These are phyloP conservation scores for Dalbergia cochinchinensis DNA, from an alignment of 306 rosid species.

Conservation along the genomic window DNA sequence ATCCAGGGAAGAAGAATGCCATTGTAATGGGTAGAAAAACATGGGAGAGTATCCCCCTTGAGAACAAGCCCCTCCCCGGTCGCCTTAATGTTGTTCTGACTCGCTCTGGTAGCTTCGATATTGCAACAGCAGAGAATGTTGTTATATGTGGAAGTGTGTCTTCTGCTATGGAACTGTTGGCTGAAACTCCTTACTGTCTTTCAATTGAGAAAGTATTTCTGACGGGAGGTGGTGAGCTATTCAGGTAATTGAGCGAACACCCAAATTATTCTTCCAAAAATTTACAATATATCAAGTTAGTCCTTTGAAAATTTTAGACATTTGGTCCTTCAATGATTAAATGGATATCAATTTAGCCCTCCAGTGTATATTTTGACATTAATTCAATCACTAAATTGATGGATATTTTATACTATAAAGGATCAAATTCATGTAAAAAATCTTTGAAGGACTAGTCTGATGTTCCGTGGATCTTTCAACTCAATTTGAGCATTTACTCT, in stretches of 20 bases:
- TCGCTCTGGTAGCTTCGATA: constrained; percentile 93
- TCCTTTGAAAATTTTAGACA: too few species aligned
- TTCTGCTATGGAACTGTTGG: constrained; percentile 91
- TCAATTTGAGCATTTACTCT: too few species aligned
- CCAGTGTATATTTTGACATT: too few species aligned
- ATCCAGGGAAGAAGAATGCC: constrained; percentile 87
- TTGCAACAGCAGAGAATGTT: constrained; percentile 94
- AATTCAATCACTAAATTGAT: too few species aligned
- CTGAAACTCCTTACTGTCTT: constrained; percentile 87
- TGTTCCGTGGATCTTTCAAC: too few species aligned
- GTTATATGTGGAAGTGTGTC: constrained; percentile 83
- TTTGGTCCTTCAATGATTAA: too few species aligned
- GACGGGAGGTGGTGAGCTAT: constrained; percentile 86
- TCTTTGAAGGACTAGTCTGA: too few species aligned
- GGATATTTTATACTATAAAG: too few species aligned
- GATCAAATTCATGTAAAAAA: too few species aligned
- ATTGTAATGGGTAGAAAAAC: constrained; percentile 94
- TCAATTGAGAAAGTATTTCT: constrained; percentile 96
- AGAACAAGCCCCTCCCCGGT: constrained; percentile 78
- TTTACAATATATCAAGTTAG: too few species aligned
- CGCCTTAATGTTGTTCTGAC: constrained; percentile 94
- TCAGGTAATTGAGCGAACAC: constrained; percentile 58
- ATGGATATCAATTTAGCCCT: too few species aligned
- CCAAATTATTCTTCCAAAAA: too few species aligned
- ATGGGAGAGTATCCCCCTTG: constrained; percentile 85